Percentiles rank a stretch among this genome's conserved stretches.
Conservation (phyloP, 148 eudicot species). For the Dianthus caryophyllus region DNA sequence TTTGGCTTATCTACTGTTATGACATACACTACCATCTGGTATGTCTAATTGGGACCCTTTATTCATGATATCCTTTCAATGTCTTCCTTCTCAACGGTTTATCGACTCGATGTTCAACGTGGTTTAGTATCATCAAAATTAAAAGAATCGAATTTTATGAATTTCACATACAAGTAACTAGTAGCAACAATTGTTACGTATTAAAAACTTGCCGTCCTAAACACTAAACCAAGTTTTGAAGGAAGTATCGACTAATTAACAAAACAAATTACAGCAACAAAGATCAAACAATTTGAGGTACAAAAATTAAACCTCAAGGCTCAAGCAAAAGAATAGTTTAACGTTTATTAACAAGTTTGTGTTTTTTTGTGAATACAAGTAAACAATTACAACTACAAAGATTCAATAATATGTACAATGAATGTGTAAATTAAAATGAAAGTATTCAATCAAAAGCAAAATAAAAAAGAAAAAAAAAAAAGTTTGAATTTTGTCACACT, state of each 20-base stretch:
- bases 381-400: slow-evolving; percentile 17
- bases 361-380: neutral
- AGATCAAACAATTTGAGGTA: slow-evolving; percentile 1
- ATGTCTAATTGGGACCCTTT: no score
- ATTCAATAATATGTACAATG: slow-evolving; percentile 16
- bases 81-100: slow-evolving; percentile 1
- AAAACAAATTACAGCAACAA: no score
- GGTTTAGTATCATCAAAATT: no score
- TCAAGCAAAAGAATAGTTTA: slow-evolving; percentile 4
- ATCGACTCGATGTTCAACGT: no score
- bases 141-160: no score
- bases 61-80: no score
- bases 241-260: no score
- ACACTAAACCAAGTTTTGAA: no score
- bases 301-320: neutral
- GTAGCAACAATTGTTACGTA: no score
- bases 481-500: slow-evolving; percentile 9
- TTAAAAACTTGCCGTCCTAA: no score
- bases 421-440: neutral
- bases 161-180: no score
- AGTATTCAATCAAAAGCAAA: slow-evolving; percentile 12
- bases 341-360: slow-evolving; percentile 22
- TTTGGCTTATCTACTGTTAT: slow-evolving; percentile 1
- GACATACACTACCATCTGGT: neutral
- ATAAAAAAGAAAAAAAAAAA: neutral